phyloP scores from a whole-genome alignment of 805 yeast species.

The Teunomyces panamensis region DNA sequence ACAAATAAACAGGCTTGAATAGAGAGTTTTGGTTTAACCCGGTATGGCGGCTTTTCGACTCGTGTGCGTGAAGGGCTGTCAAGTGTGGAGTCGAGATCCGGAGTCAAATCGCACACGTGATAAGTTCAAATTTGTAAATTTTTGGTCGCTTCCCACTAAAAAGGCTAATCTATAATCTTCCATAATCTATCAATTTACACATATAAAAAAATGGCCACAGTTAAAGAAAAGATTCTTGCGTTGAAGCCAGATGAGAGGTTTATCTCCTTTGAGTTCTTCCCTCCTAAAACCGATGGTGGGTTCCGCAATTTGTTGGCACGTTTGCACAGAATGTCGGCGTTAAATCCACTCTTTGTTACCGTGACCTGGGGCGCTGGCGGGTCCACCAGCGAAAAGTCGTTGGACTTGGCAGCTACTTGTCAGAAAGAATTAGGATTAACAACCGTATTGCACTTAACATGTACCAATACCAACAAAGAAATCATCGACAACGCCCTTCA shows the following conservation, averaged over 20 bases:
- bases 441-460: constrained; percentile 90
- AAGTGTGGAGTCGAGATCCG: neutral
- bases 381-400: constrained; percentile 79
- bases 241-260: constrained; percentile 55
- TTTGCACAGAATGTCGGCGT: constrained; percentile 79
- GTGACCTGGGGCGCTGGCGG: constrained; percentile 99
- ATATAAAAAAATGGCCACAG: constrained; percentile 19
- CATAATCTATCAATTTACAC: neutral
- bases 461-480: constrained; percentile 82
- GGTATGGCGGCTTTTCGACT: too few relatives aligned
- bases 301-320: constrained; percentile 80
- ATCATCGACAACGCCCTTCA: constrained; percentile 77
- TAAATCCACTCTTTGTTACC: constrained; percentile 87
- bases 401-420: constrained; percentile 77
- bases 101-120: constrained; percentile 1
- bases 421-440: constrained; percentile 76
- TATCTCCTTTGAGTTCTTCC: constrained; percentile 92
- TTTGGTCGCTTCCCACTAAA: neutral
- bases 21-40: too few relatives aligned
- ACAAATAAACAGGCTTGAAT: constrained; percentile 7
- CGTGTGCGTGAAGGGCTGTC: too few relatives aligned
- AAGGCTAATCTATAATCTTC: neutral
- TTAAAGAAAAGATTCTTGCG: constrained; percentile 50
- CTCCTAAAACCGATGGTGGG: constrained; percentile 94
- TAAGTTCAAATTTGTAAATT: neutral